Evolutionary conservation across 2,329 filamentous ascomycete genomes (phyloP).

Genomic region (Apiospora sp.): DNA sequence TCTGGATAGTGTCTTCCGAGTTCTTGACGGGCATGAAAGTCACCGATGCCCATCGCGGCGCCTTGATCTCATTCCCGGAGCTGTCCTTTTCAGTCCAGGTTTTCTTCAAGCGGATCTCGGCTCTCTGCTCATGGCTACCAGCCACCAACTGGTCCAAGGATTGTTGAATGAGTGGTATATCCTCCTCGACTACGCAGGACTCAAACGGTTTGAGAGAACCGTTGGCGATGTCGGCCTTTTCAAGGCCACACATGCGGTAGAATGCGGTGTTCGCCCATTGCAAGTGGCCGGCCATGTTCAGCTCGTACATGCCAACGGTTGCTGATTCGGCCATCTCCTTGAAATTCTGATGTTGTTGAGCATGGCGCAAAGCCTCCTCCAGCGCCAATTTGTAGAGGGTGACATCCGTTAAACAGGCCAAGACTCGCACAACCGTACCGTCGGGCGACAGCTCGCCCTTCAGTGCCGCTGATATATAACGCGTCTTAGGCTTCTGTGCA

Average conservation of each 20-base stretch:
- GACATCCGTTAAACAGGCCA: slow-evolving; percentile 61
- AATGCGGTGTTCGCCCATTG: slow-evolving; percentile 62
- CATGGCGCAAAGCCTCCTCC: slow-evolving; percentile 56
- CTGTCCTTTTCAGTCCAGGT: slow-evolving; percentile 56
- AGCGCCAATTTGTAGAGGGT: slow-evolving; percentile 58
- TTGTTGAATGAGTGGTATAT: slow-evolving; percentile 49
- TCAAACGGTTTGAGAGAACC: slow-evolving; percentile 54
- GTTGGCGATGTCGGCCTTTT: slow-evolving; percentile 48
- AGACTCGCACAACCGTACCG: slow-evolving; percentile 53
- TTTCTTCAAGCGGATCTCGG: slow-evolving; percentile 57
- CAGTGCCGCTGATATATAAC: slow-evolving; percentile 56
- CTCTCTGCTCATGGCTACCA: slow-evolving; percentile 40
- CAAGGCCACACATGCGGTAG: slow-evolving; percentile 59
- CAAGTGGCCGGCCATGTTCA: slow-evolving; percentile 57
- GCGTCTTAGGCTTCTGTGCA: slow-evolving; percentile 42
- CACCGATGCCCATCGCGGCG: slow-evolving; percentile 57
- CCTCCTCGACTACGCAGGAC: slow-evolving; percentile 54
- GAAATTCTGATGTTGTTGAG: slow-evolving; percentile 60
- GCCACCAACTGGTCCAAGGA: slow-evolving; percentile 49
- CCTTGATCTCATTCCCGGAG: slow-evolving; percentile 50
- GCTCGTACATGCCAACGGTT: slow-evolving; percentile 63
- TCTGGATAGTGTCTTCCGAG: slow-evolving; percentile 55
- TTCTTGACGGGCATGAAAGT: slow-evolving; percentile 60
- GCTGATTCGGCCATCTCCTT: slow-evolving; percentile 63
- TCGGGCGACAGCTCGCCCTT: slow-evolving; percentile 54